Percentiles rank a stretch among this genome's conserved stretches.
Evolutionary conservation across 2,329 filamentous ascomycete genomes (phyloP).

Genomic region (Fusarium sp.): DNA sequence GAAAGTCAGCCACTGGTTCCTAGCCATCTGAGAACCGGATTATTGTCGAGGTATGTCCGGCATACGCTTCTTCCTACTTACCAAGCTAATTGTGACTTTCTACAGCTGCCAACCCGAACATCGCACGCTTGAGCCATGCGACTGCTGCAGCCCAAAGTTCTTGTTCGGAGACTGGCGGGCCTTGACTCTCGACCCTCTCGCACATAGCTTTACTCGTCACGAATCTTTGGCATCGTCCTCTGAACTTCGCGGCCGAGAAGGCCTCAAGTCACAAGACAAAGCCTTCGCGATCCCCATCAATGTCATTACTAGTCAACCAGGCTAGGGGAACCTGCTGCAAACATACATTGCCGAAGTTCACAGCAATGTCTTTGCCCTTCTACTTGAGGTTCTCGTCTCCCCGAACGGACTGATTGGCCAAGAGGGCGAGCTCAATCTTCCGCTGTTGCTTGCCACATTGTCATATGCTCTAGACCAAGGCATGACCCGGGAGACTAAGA

Average conservation of each 20-base stretch:
- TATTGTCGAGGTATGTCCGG: not conserved
- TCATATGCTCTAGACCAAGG: conserved; percentile 15
- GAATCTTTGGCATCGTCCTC: not conserved
- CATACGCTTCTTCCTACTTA: rapidly evolving
- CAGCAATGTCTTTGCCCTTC: conserved; percentile 32
- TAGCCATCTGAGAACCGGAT: not conserved
- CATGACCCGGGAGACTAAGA: conserved; percentile 29
- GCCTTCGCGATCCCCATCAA: not conserved
- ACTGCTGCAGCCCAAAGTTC: not conserved
- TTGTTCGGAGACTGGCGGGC: not conserved
- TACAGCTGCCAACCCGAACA: not conserved
- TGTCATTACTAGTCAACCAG: not conserved
- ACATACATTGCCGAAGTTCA: not conserved
- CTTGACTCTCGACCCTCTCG: not conserved
- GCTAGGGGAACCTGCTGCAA: conserved; percentile 14
- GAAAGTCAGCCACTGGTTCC: not conserved
- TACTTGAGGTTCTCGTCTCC: conserved; percentile 28
- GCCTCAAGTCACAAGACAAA: not conserved
- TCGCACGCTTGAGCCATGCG: not conserved
- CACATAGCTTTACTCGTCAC: not conserved
- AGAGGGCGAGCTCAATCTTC: conserved; percentile 36
- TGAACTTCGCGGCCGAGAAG: not conserved
- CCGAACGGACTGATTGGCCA: conserved; percentile 26
- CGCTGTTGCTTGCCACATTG: conserved; percentile 28
- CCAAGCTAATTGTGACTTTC: not conserved